A percentile compares a stretch with the other conserved stretches of the same genome.
These are phyloP conservation scores for Microdochium trichocladiopsis DNA, from an alignment of 2,329 filamentous ascomycete genomes.

Conservation along the genomic window DNA sequence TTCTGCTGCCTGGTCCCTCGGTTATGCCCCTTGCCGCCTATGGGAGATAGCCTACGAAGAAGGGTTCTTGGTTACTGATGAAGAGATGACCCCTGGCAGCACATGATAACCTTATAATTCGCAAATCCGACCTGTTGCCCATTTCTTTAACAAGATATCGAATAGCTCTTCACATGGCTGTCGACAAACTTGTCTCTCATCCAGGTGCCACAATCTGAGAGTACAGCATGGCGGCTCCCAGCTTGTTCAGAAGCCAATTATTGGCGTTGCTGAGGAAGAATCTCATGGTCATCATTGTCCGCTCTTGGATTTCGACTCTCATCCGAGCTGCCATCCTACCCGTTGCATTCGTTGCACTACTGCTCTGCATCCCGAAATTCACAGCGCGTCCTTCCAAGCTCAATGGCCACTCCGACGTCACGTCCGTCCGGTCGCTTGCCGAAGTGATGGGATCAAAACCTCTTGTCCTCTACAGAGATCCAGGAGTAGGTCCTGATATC, in stretches of 20 bases:
- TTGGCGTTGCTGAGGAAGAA: constrained; percentile 18
- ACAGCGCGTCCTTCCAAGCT: constrained; percentile 5
- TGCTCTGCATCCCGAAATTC: constrained; percentile 18
- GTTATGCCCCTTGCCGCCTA: not conserved
- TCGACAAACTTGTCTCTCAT: too few relatives aligned
- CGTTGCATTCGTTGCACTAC: constrained; percentile 12
- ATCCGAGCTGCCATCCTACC: constrained; percentile 16
- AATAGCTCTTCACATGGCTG: too few relatives aligned
- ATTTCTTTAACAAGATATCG: too few relatives aligned
- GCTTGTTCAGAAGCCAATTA: constrained; percentile 11
- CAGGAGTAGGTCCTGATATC: constrained; percentile 13
- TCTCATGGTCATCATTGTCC: constrained; percentile 11
- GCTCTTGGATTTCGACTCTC: constrained; percentile 15
- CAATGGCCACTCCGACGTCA: constrained; percentile 11
- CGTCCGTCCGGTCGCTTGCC: constrained; percentile 9
- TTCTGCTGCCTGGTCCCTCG: constrained; percentile 1
- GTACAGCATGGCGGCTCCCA: constrained; percentile 7
- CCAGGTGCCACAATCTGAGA: too few relatives aligned
- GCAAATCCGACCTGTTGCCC: too few relatives aligned
- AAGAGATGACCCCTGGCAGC: not conserved
- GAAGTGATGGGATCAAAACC: constrained; percentile 13
- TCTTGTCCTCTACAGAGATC: constrained; percentile 13
- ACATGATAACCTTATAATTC: too few relatives aligned
- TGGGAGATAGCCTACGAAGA: not conserved
- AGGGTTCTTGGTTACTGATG: not conserved